Conservation (phyloP, 1,139 yeast species). For the Starmera stellimalicola region DNA sequence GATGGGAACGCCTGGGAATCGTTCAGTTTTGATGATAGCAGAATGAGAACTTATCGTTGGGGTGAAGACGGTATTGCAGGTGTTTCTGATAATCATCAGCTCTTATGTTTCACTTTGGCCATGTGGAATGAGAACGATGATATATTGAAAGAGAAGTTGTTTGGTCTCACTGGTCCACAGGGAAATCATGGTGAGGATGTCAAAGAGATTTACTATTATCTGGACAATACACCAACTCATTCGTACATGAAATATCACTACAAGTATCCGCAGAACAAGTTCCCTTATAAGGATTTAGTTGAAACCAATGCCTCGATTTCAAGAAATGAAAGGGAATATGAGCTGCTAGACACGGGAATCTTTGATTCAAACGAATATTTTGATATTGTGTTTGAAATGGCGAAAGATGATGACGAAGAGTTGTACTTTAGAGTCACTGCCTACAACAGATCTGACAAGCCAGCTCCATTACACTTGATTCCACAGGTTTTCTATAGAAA, state of each 20-base stretch:
- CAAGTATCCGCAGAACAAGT: slow-evolving; percentile 82
- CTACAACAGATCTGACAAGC: slow-evolving; percentile 70
- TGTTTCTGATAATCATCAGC: slow-evolving; percentile 77
- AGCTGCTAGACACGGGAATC: slow-evolving; percentile 65
- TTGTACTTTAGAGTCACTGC: slow-evolving; percentile 81
- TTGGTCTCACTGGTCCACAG: slow-evolving; percentile 87
- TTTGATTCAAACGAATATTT: slow-evolving; percentile 78
- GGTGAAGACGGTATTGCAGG: slow-evolving; percentile 97
- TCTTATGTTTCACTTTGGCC: slow-evolving; percentile 66
- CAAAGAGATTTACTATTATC: slow-evolving; percentile 73
- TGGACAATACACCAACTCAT: slow-evolving; percentile 91
- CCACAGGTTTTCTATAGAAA: slow-evolving; percentile 87
- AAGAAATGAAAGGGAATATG: slow-evolving; percentile 50
- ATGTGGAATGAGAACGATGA: slow-evolving; percentile 91
- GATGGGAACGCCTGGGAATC: slow-evolving; percentile 92
- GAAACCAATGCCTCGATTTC: slow-evolving; percentile 59
- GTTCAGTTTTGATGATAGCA: slow-evolving; percentile 83
- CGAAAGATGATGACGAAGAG: slow-evolving; percentile 78
- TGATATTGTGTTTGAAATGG: slow-evolving; percentile 88
- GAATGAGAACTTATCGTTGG: slow-evolving; percentile 84
- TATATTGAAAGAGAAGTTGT: slow-evolving; percentile 77
- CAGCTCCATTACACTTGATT: slow-evolving; percentile 80
- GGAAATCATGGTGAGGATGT: slow-evolving; percentile 93
- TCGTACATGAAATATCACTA: slow-evolving; percentile 88
- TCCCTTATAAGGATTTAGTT: slow-evolving; percentile 73